Percentiles rank a stretch among this genome's conserved stretches.
These are phyloP conservation scores for Angophora floribunda DNA, from an alignment of 345 rosid species.

Conservation along the genomic window DNA sequence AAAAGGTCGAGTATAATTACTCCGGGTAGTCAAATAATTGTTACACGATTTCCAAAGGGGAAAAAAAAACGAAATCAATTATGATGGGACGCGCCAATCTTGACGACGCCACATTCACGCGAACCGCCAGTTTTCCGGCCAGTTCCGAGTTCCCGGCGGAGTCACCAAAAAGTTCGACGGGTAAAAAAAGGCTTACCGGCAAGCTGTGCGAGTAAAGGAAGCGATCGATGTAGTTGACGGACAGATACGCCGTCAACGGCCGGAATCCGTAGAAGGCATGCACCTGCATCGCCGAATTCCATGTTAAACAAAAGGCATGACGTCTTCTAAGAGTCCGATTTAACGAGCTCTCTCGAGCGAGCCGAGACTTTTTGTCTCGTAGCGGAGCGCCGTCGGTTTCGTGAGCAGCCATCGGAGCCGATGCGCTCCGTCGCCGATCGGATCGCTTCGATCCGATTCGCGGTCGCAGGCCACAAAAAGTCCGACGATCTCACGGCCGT, in stretches of 20 bases:
- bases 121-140: not conserved
- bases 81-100: not conserved
- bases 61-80: not conserved
- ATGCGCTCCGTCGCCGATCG: not conserved
- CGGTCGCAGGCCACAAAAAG: not conserved
- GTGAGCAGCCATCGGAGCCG: not conserved
- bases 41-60: not conserved
- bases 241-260: conserved; percentile 90
- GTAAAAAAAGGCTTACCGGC: conserved; percentile 43
- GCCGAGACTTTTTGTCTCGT: not conserved
- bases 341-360: not conserved
- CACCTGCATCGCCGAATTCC: conserved; percentile 24
- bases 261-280: conserved; percentile 62
- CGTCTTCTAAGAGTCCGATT: not conserved
- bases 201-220: conserved; percentile 59
- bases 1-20: conserved; percentile 31
- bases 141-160: not conserved
- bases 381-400: not conserved
- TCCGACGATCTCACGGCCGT: not conserved
- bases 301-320: conserved; percentile 1
- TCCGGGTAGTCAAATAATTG: conserved; percentile 5
- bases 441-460: not conserved
- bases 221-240: conserved; percentile 96
- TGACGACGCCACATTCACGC: not conserved
- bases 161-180: not conserved